A percentile compares a stretch with the other conserved stretches of the same genome.
Evolutionary conservation across 2,329 filamentous ascomycete genomes (phyloP).

Genomic region (Sphaerulina populicola): DNA sequence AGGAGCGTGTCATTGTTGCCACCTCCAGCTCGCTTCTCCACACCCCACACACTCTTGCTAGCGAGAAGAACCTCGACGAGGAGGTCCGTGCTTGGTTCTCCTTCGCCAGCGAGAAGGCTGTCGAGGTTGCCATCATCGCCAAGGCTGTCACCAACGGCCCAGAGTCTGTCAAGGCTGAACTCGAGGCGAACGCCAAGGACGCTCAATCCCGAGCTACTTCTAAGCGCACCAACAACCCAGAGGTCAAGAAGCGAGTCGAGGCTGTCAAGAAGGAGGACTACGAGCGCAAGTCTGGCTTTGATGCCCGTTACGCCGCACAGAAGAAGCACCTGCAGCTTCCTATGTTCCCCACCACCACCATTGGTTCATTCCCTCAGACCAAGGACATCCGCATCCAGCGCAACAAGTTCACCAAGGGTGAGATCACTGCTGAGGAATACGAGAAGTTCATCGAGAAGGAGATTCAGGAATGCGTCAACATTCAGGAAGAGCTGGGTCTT

Average conservation of each 20-base stretch:
- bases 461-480: conserved; percentile 87
- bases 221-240: conserved; percentile 89
- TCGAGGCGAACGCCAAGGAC: conserved; percentile 95
- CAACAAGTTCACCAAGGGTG: conserved; percentile 98
- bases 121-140: conserved; percentile 83
- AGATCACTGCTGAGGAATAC: conserved; percentile 86
- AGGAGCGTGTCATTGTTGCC: conserved; percentile 93
- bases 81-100: conserved; percentile 98
- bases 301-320: conserved; percentile 75
- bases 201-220: conserved; percentile 85
- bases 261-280: conserved; percentile 77
- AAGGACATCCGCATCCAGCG: conserved; percentile 95
- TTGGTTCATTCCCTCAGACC: conserved; percentile 98
- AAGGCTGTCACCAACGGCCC: conserved; percentile 94
- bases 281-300: conserved; percentile 87
- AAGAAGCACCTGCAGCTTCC: conserved; percentile 88
- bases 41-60: conserved; percentile 93
- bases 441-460: conserved; percentile 99
- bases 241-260: conserved; percentile 92
- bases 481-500: conserved; percentile 95
- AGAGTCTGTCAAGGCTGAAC: conserved; percentile 72
- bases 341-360: conserved; percentile 97
- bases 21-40: conserved; percentile 97
- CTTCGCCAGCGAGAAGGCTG: conserved; percentile 89
- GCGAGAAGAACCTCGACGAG: conserved; percentile 94